Evolutionary conservation across 371 early-diverging fungal species (phyloP).

Genomic region (Catenaria anguillulae): DNA sequence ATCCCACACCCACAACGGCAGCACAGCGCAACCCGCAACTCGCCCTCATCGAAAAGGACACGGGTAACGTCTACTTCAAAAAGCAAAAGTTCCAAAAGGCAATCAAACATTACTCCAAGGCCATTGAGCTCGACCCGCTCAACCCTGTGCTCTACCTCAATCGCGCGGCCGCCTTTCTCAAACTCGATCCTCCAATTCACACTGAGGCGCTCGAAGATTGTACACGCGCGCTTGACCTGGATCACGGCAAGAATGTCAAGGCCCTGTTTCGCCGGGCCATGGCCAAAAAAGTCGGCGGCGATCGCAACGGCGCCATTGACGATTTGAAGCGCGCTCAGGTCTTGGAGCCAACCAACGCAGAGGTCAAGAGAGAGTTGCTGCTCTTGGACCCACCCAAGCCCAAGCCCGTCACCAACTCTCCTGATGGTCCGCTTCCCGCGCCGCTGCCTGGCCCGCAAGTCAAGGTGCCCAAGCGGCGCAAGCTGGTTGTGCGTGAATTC

Average conservation of each 20-base stretch:
- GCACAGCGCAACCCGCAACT: constrained; percentile 15
- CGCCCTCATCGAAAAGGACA: constrained; percentile 44
- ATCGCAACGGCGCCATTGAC: constrained; percentile 36
- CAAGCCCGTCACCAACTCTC: too few relatives aligned
- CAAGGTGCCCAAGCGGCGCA: not conserved
- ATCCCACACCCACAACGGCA: constrained; percentile 10
- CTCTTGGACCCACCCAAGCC: constrained; percentile 16
- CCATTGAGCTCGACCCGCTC: constrained; percentile 48
- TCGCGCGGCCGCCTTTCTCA: constrained; percentile 71
- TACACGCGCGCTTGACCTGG: constrained; percentile 39
- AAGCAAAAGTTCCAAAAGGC: constrained; percentile 53
- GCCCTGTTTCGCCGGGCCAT: constrained; percentile 67
- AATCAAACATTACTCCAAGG: constrained; percentile 43
- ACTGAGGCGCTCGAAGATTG: constrained; percentile 51
- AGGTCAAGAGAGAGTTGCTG: constrained; percentile 42
- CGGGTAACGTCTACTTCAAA: constrained; percentile 67
- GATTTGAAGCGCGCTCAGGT: constrained; percentile 46
- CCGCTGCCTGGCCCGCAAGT: too few relatives aligned
- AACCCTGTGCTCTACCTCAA: constrained; percentile 50
- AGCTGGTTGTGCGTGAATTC: not conserved
- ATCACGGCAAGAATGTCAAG: constrained; percentile 46
- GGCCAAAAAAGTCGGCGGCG: constrained; percentile 42
- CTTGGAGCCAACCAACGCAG: constrained; percentile 52
- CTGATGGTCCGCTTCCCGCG: too few relatives aligned
- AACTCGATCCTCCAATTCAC: constrained; percentile 34